Evolutionary conservation across 2,329 filamentous ascomycete species (phyloP), one percentile per base, ranked within the genome.

Genomic region (Penicillium verrucosum): DNA sequence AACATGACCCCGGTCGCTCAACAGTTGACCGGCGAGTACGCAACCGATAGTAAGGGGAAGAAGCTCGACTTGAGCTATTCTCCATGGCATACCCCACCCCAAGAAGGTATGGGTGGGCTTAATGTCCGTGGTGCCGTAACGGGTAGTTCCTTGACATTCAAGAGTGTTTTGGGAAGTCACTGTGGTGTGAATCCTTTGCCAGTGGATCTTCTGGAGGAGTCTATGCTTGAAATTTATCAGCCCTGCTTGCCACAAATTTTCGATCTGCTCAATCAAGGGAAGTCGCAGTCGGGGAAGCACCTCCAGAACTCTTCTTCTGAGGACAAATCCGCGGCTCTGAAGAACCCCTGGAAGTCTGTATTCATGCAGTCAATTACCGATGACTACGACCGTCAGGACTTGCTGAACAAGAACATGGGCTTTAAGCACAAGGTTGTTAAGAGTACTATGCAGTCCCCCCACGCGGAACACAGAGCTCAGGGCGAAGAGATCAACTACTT

Each of bases 401-500:
- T 64, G 4, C 55, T 77, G 37, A 70, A 73, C 32, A 25, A 63
- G 12, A 67, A 67, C 14, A 80, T 71, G 56, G 75, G 71, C 27
- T 78, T 72, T 48, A 59, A 65, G 4, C 57, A 65, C 23, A 65
- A 60, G 18, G 65, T 72, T 11, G 68, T 64, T 23, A 70, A 65
- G 54, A 66, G 66, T 12, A 67, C 60, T 8, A 45, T 77, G 3
- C 57, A 63, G 18, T 58, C 69, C 16, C 56, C 62, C 4, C 50
- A 56, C 0, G 69, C 73, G 3, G 72, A 72, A 52, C 78, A 65
- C 37, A 61, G 45, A 9, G 70, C 71, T 6, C 65, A 69, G 42
- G 68, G 72, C n/a, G 45, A 65, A 16, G 70, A 73, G 43, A 63
- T 73, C 52, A 79, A 79, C 57, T 80, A 79, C 56, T 80, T 80